Evolutionary conservation across 768 basidiomycete genomes (phyloP).

Genomic region (Zangia roseola): DNA sequence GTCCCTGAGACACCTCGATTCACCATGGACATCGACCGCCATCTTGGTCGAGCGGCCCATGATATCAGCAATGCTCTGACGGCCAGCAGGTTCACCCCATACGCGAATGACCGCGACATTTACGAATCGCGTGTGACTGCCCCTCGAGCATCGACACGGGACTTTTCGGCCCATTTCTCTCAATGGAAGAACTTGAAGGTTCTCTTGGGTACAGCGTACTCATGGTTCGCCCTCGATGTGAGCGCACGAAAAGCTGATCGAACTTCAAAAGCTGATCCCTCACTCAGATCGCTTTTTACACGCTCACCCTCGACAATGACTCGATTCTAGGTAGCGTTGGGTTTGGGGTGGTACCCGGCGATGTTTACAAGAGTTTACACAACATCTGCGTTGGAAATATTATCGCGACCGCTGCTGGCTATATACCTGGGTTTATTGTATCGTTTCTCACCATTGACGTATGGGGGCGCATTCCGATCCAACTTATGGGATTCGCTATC

Average conservation of each 20-base stretch:
- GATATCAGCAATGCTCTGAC: conserved; percentile 69
- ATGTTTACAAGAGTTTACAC: conserved; percentile 52
- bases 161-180: conserved; percentile 67
- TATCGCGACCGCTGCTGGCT: conserved; percentile 67
- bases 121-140: conserved; percentile 53
- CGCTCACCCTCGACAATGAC: conserved; percentile 75
- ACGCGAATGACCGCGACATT: conserved; percentile 43
- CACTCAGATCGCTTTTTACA: conserved; percentile 75
- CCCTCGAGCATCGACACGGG: conserved; percentile 62
- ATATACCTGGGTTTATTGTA: conserved; percentile 70
- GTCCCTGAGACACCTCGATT: conserved; percentile 86
- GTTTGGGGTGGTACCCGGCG: conserved; percentile 41
- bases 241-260: conserved; percentile 37
- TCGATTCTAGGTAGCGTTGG: conserved; percentile 70
- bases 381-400: conserved; percentile 69
- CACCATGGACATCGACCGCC: conserved; percentile 37
- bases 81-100: conserved; percentile 43
- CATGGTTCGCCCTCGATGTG: conserved; percentile 85
- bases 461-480: conserved; percentile 81
- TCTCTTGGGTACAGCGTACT: conserved; percentile 70
- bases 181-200: conserved; percentile 75
- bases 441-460: conserved; percentile 60
- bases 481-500: conserved; percentile 70
- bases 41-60: conserved; percentile 64
- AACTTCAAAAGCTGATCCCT: neutral